Conservation (phyloP, 371 early-diverging fungal species). For the Phascolomyces articulosus region DNA sequence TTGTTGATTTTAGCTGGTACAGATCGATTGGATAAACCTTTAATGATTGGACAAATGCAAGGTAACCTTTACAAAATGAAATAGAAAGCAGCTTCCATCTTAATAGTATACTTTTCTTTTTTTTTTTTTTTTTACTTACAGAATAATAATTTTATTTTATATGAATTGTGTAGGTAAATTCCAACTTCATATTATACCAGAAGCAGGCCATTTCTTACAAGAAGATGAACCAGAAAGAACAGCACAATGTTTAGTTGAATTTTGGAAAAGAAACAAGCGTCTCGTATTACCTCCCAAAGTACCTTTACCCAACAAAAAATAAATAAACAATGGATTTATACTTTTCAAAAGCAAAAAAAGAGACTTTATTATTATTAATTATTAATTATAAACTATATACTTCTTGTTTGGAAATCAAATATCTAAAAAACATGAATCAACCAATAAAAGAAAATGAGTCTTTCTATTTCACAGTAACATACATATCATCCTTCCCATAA, state of each 20-base stretch:
- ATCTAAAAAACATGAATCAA: too few species aligned
- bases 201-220: conserved; percentile 88
- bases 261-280: conserved; percentile 81
- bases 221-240: conserved; percentile 86
- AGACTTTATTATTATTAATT: not conserved
- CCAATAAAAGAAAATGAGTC: too few species aligned
- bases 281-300: conserved; percentile 67
- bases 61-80: conserved; percentile 45
- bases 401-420: too few species aligned
- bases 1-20: conserved; percentile 88
- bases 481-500: not conserved
- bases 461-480: too few species aligned
- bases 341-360: too few species aligned
- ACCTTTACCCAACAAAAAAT: conserved; percentile 5
- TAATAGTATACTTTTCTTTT: too few species aligned
- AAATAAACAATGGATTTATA: too few species aligned
- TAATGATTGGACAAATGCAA: conserved; percentile 97
- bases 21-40: conserved; percentile 88
- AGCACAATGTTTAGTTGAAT: conserved; percentile 70
- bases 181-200: conserved; percentile 83
- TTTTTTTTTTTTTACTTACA: too few species aligned
- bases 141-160: too few species aligned
- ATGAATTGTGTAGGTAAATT: conserved; percentile 76
- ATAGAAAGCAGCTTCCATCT: too few species aligned
- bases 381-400: not conserved